Base-by-base conservation (phyloP, 139 green algal species). In the Ettlia oleoabundans region DNA sequence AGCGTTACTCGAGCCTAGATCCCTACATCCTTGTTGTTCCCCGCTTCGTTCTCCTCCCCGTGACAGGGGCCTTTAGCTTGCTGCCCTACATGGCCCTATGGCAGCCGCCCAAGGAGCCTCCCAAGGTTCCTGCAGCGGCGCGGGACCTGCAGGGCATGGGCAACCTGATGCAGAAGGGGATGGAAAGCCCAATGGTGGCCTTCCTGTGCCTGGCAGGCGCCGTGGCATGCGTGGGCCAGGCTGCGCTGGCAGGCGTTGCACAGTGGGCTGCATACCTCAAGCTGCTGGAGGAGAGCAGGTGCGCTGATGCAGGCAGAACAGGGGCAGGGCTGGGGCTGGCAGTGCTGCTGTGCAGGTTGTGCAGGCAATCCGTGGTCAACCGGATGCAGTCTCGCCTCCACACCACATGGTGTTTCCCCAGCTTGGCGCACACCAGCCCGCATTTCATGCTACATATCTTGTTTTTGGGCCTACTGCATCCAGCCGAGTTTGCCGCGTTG, bases 31-130 rank as follows among this genome's bases (percentile, higher is more conserved):
- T n/a, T n/a, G n/a, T n/a, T n/a, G n/a, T n/a, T n/a, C n/a, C n/a
- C n/a, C n/a, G n/a, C n/a, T n/a, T n/a, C n/a, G n/a, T n/a, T n/a
- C n/a, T n/a, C n/a, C n/a, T n/a, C n/a, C n/a, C n/a, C n/a, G n/a
- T n/a, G n/a, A n/a, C n/a, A n/a, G n/a, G n/a, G n/a, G 88, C 88
- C 4, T 96, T 97, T 81, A 93, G 88, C 10, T 84, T 98, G 75
- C 85, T 96, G 32, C 95, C 95, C 21, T 98, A 94, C 91, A 92
- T 97, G 76, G 90, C 90, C 19, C 82, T 95, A 42, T 92, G 91
- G 86, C 79, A 68, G 38, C 86, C 88, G 15, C 41, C 79, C 1
- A 51, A 64, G 30, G 32, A 61, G 37, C 37, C 76, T 21, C 84
- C 84, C 5, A 24, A 55, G 8, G 38, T 88, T 78, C 84, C 79